Base-by-base conservation (phyloP, 2,329 filamentous ascomycete species). In the Arthrinium puccinioides region DNA sequence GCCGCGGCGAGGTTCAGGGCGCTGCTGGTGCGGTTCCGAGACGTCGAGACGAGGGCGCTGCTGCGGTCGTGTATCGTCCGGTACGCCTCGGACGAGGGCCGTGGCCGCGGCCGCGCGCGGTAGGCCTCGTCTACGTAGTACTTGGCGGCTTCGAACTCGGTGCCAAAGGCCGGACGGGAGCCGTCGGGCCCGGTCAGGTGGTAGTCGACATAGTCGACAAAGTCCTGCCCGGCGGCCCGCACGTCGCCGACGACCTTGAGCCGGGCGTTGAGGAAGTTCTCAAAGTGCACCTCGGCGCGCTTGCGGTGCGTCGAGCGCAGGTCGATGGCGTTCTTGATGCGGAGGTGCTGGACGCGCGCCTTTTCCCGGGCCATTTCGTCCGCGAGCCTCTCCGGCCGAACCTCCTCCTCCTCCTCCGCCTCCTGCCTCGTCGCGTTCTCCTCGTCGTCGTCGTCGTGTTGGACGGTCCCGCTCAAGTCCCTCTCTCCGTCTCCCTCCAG, bases 221-320 rank as follows among this genome's bases (percentile, higher is more conserved):
- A 9, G 28, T n/a, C 14, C 16, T 15, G 28, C 9, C 6, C n/a
- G 3, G 9, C n/a, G 4, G 19, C 9, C 9, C 24, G 20, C 4
- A 15, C 5, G 9, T 33, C 31, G 9, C 21, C 21, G 9, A 33
- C n/a, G 20, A 23, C 31, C n/a, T 21, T 15, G 31, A 33, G 24
- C 31, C 31, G 31, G 14, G 23, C 21, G 2, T 21, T 18, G 3
- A 41, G 35, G 25, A 41, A 41, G 20, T 41, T 41, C 20, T 41
- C 39, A n/a, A 41, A 34, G 13, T 29, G 29, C 6, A 33, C 39
- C 24, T 41, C 39, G 19, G 39, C 35, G 10, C 39, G 23, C 30
- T 41, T 41, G 20, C 39, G 34, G 25, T 37, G 10, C 6, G 34
- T 34, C n/a, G 31, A 32, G 2, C 39, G 34, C 9, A 38, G 25